Evolutionary conservation across 2,329 filamentous ascomycete genomes (phyloP), one percentile per base, ranked within the genome.

Genomic region (Paraphaeosphaeria sporulosa): DNA sequence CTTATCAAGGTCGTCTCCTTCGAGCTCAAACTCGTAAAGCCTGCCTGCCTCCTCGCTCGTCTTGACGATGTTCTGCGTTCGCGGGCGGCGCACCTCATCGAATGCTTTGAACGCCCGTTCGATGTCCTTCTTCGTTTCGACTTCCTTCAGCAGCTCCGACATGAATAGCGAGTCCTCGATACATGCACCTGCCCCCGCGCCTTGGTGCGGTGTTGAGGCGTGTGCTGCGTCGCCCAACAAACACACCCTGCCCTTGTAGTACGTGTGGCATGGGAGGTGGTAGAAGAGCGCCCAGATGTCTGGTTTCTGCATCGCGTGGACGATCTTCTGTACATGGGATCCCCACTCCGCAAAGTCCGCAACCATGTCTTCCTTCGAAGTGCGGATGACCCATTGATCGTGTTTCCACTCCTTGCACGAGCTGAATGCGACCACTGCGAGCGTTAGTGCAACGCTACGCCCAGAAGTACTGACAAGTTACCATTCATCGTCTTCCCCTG

Each of bases 241-340:
- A 48, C 82, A 83, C 0, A 86, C 71, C 1, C 75, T 72, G 1
- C 79, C 82, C 19, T 75, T 73, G 42, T 77, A 72, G 66, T 83
- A 87, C 4, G 72, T 75, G 6, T 78, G 76, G 15, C 80, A 80
- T 0, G 83, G 83, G 7, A 79, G 71, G 21, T 84, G 82, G 73
- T 87, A 84, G 71, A 86, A 87, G 3, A 87, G 77, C 1, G 81
- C 85, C 85, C 85, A 87, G 58, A 84, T 83, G 56, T 86, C 83
- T 3, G 81, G 79, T 15, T 84, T 81, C 3, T 84, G 81, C 63
- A 88, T 78, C 2, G 73, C 73, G 8, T 64, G 59, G 7, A 76
- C 58, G 15, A 76, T 75, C 32, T 68, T 73, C 42, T 70, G 68
- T 17, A 76, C 72, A 23, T 69, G 63, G 1, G 68, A 64, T 17